Evolutionary conservation across 805 yeast genomes (phyloP).

Genomic region (Blastobotrys peoriensis): DNA sequence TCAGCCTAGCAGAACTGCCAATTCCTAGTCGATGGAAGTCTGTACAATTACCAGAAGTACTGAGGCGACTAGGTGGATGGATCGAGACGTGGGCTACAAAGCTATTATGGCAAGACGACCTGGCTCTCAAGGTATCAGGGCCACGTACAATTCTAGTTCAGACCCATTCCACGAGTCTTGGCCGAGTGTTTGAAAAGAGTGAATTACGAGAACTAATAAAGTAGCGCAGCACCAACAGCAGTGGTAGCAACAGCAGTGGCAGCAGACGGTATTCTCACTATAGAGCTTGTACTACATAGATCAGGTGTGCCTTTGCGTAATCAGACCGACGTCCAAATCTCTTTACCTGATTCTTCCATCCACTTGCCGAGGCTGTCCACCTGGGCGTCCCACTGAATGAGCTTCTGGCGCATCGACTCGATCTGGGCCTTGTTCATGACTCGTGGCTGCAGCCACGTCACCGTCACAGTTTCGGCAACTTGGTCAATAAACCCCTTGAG

Average conservation of each 20-base stretch:
- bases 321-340: conserved; percentile 49
- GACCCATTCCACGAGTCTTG: conserved; percentile 20
- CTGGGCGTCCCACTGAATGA: conserved; percentile 70
- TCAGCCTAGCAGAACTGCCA: conserved; percentile 13
- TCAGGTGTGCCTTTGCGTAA: no score
- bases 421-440: conserved; percentile 81
- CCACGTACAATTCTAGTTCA: conserved; percentile 28
- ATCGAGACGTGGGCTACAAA: conserved; percentile 12
- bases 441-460: conserved; percentile 95
- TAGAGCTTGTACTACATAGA: no score
- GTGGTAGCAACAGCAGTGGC: no score
- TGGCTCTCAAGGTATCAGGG: conserved; percentile 22
- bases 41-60: conserved; percentile 5
- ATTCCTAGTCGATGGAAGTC: conserved; percentile 3
- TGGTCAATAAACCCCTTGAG: conserved; percentile 90
- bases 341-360: conserved; percentile 56
- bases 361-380: conserved; percentile 60
- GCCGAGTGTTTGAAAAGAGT: conserved; percentile 22
- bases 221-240: no score
- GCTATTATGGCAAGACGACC: conserved; percentile 26
- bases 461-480: conserved; percentile 66
- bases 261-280: no score
- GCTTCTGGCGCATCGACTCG: conserved; percentile 62
- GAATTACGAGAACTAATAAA: conserved; percentile 13
- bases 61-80: conserved; percentile 6